These are phyloP conservation scores for Solanum habrochaites DNA, from an alignment of 257 asterid species.

Conservation along the genomic window DNA sequence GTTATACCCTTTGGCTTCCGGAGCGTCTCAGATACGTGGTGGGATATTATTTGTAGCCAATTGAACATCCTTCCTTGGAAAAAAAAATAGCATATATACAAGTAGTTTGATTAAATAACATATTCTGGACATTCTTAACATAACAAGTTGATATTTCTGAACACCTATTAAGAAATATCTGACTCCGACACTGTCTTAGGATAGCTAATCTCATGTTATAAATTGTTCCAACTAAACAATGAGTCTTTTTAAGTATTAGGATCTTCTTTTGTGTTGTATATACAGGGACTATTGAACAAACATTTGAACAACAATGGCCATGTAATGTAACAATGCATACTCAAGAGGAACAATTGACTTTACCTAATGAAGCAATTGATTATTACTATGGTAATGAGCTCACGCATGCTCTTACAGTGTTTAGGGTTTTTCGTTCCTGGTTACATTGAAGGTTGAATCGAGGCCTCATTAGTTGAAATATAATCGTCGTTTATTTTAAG, in stretches of 20 bases:
- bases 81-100: too few relatives aligned
- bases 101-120: too few relatives aligned
- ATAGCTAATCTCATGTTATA: too few relatives aligned
- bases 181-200: too few relatives aligned
- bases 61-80: too few relatives aligned
- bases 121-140: too few relatives aligned
- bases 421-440: not conserved
- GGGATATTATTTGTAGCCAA: too few relatives aligned
- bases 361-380: not conserved
- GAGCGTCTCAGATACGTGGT: too few relatives aligned
- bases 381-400: not conserved
- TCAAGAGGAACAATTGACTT: not conserved
- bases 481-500: not conserved
- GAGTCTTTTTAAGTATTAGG: not conserved
- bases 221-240: not conserved
- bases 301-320: not conserved
- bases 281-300: not conserved
- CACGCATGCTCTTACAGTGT: not conserved
- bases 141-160: too few relatives aligned
- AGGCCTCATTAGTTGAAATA: not conserved
- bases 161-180: too few relatives aligned
- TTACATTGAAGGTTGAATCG: not conserved
- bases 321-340: not conserved
- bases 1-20: too few relatives aligned
- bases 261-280: not conserved